A percentile compares a stretch with the other conserved stretches of the same genome.
phyloP scores from a whole-genome alignment of 2,329 filamentous ascomycete species.

The Trichoderma harzianum region DNA sequence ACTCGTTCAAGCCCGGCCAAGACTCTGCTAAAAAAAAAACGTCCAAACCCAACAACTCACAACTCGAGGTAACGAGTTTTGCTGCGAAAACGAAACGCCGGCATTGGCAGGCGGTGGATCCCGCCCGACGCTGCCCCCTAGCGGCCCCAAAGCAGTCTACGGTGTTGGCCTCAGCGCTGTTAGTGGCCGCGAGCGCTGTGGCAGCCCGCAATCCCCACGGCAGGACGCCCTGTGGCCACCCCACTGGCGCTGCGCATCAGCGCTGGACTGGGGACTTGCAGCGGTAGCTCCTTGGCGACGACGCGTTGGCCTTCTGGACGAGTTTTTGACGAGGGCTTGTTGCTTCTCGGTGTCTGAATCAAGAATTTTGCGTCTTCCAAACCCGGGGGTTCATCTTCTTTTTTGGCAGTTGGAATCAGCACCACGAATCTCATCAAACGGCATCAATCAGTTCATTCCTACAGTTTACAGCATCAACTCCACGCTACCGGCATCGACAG shows the following conservation, averaged over 20 bases:
- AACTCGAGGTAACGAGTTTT: neutral
- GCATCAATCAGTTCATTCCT: neutral
- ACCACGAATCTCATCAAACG: neutral
- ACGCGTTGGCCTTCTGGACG: neutral
- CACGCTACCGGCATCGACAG: neutral
- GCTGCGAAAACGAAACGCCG: neutral
- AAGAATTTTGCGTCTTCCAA: neutral
- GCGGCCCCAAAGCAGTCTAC: neutral
- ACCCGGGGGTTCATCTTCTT: neutral
- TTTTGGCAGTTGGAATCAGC: neutral
- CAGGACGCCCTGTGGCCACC: neutral
- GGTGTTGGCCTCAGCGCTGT: neutral
- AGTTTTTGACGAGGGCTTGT: neutral
- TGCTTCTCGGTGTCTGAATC: neutral
- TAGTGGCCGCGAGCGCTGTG: neutral
- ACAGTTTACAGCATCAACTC: neutral
- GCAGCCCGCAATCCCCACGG: neutral
- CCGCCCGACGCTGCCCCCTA: neutral
- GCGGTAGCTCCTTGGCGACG: conserved; percentile 10
- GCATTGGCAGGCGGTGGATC: neutral
- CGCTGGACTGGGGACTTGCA: conserved; percentile 3
- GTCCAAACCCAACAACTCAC: neutral
- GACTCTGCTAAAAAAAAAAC: neutral
- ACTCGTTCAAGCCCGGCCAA: neutral
- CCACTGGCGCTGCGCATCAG: neutral